A percentile compares a stretch with the other conserved stretches of the same genome.
Evolutionary conservation across 768 basidiomycete species (phyloP).

Genomic region (Leccinum variicolor): DNA sequence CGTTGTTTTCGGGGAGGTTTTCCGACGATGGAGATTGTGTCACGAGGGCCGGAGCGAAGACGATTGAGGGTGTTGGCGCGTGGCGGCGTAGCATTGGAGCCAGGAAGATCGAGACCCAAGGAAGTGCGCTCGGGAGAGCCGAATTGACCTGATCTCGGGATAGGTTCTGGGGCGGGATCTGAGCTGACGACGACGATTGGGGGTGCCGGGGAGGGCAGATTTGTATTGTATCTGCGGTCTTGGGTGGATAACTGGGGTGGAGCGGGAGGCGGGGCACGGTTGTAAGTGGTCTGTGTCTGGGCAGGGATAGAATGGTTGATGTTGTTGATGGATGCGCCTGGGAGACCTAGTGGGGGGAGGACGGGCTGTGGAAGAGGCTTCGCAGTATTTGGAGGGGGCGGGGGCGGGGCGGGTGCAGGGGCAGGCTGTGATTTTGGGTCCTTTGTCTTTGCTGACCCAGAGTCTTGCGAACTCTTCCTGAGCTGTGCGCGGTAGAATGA

Average conservation of each 20-base stretch:
- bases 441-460: constrained; percentile 64
- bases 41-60: constrained; percentile 82
- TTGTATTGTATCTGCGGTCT: constrained; percentile 55
- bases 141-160: constrained; percentile 40
- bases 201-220: constrained; percentile 53
- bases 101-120: constrained; percentile 43
- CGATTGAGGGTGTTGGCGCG: constrained; percentile 68
- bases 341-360: constrained; percentile 35
- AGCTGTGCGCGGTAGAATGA: constrained; percentile 40
- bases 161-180: constrained; percentile 51
- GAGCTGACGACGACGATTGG: constrained; percentile 87
- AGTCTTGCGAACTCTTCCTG: constrained; percentile 66
- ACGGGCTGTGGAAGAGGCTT: constrained; percentile 62
- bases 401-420: constrained; percentile 43
- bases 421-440: constrained; percentile 50
- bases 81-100: constrained; percentile 52
- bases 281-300: constrained; percentile 39
- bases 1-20: constrained; percentile 98
- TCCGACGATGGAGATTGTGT: constrained; percentile 94
- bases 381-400: constrained; percentile 60
- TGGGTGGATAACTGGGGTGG: constrained; percentile 38
- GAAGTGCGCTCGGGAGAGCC: constrained; percentile 49
- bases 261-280: constrained; percentile 42
- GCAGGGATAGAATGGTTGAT: constrained; percentile 40
- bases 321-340: constrained; percentile 32